Evolutionary conservation across 306 rosid genomes (phyloP), one percentile per base, ranked within the genome.

Genomic region (Mimosa pudica): DNA sequence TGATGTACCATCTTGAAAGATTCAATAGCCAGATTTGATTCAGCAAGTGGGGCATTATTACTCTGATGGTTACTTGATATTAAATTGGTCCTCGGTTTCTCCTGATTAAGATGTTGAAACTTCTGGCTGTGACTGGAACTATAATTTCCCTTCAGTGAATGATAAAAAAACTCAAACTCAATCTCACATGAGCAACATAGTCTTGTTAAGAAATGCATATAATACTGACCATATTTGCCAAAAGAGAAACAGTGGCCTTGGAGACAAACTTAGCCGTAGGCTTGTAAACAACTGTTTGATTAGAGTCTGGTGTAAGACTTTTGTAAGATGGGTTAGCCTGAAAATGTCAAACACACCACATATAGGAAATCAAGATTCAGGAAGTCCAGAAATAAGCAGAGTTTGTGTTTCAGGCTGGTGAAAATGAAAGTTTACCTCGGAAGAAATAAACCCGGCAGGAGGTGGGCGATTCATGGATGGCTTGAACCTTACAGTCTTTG

Each of bases 401-500:
- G 54, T 67, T 41, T 17, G 33, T 74, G 65, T 74, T 76, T 58
- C 73, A 77, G 47, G 10, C 58, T 48, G 8, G 70, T 32, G 76
- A 68, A 20, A 62, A 17, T 71, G 66, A 76, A 83, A 52, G 74
- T 48, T 87, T 76, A 90, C 96, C 95, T 80, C 88, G 83, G 94
- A 88, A 85, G 94, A 87, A 87, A 70, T 55, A 83, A 83, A 82
- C 5, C 80, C 88, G 55, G 87, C 47, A 55, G 86, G 81, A 44
- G 57, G 74, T 42, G 85, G 66, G 65, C 24, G 83, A 83, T 80
- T 86, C 65, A 78, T 12, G 57, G 81, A 62, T 58, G 98, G 87
- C 87, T 89, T 91, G 83, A 95, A 87, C 93, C 98, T 91, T 74
- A 90, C 91, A 41, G 97, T 93, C 89, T 91, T 95, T 12, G 99